A percentile compares a stretch with the other conserved stretches of the same genome.
These are phyloP conservation scores for Chrysanthemum seticuspe DNA, from an alignment of 129 eudicot genomes.

Conservation along the genomic window DNA sequence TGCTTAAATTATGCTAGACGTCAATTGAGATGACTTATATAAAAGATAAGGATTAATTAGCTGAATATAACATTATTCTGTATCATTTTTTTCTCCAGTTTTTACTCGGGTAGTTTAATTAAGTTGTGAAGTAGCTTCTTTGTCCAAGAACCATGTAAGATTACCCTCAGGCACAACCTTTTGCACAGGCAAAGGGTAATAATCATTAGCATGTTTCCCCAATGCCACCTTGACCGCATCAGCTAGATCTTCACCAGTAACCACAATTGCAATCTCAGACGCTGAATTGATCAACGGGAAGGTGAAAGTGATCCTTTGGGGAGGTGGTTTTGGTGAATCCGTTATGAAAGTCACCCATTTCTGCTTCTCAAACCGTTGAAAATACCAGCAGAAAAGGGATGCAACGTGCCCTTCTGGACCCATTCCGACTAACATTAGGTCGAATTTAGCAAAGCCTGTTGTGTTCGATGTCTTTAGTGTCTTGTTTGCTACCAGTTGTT, in stretches of 20 bases:
- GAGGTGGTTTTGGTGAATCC: conserved; percentile 77
- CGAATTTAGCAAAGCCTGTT: conserved; percentile 58
- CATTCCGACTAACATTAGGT: conserved; percentile 69
- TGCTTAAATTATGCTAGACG: too few relatives aligned
- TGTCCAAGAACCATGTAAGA: conserved; percentile 62
- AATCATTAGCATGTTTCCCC: conserved; percentile 25
- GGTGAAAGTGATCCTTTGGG: conserved; percentile 71
- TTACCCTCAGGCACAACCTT: conserved; percentile 50
- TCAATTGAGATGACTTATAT: too few relatives aligned
- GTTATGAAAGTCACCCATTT: conserved; percentile 70
- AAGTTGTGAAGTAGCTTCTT: conserved; percentile 43
- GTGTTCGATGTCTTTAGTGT: conserved; percentile 30
- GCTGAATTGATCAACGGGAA: conserved; percentile 78
- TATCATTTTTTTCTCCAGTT: too few relatives aligned
- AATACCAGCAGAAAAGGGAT: conserved; percentile 56
- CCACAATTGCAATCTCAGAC: conserved; percentile 58
- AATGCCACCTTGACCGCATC: conserved; percentile 47
- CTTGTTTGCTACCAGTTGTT: conserved; percentile 39
- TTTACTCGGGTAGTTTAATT: not conserved
- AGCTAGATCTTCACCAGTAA: conserved; percentile 55
- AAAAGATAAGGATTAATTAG: too few relatives aligned
- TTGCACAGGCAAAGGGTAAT: conserved; percentile 38
- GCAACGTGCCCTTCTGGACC: conserved; percentile 84
- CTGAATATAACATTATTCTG: too few relatives aligned
- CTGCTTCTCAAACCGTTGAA: conserved; percentile 47